These are phyloP conservation scores for Ophiostoma himal-ulmi DNA, from an alignment of 2,329 filamentous ascomycete species.

Conservation along the genomic window DNA sequence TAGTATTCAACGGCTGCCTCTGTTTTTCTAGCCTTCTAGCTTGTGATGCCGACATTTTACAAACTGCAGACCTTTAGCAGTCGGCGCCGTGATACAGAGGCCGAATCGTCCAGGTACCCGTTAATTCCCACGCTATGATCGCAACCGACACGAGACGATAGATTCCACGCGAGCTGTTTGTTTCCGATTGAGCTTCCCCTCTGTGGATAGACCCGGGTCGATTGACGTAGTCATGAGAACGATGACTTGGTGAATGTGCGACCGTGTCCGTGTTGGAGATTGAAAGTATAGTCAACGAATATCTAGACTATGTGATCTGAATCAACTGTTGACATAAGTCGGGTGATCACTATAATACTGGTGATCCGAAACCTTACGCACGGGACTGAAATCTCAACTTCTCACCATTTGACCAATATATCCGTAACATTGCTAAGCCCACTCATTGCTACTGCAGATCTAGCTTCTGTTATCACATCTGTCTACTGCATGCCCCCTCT, in stretches of 20 bases:
- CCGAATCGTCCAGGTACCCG: slow-evolving; percentile 6
- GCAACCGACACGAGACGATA: background rate
- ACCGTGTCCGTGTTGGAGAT: background rate
- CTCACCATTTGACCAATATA: background rate
- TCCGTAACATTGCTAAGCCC: too few relatives aligned
- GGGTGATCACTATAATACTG: background rate
- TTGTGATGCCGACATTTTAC: background rate
- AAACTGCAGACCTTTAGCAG: background rate
- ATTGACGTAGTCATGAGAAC: background rate
- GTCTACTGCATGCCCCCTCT: background rate
- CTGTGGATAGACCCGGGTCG: background rate
- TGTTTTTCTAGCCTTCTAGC: background rate
- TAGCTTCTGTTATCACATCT: background rate
- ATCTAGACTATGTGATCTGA: too few relatives aligned
- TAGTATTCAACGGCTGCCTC: background rate
- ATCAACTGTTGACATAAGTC: background rate
- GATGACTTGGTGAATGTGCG: background rate
- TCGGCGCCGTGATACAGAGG: background rate
- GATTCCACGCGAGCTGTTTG: background rate
- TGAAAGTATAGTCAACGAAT: too few relatives aligned
- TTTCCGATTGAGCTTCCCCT: background rate
- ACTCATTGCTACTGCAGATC: background rate
- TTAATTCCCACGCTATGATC: background rate
- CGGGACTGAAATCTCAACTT: background rate
- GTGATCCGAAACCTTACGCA: background rate